Base-by-base conservation (phyloP, 2,329 filamentous ascomycete genomes). In the Stagonosporopsis vannaccii region DNA sequence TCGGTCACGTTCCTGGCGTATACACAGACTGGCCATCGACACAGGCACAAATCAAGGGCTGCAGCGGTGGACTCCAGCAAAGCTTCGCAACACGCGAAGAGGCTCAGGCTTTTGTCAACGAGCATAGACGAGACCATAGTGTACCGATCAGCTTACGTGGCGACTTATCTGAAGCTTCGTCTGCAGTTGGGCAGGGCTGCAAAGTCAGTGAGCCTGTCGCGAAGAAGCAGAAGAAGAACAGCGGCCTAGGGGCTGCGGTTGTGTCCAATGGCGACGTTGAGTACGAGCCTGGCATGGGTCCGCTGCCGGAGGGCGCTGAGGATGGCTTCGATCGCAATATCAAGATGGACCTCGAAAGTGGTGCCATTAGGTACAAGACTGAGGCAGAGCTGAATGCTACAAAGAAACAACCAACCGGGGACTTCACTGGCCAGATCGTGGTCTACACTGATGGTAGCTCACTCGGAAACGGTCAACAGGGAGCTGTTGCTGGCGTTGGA, bases 101-200 rank as follows among this genome's bases (percentile, higher is more conserved):
- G 74, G 94, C 94, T 0, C 86, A 94, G 69, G 85, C 85, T 19
- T 97, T 90, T 72, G 90, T 97, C 11, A 60, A 65, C 36, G 64
- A 63, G 13, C 49, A 58, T 47, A 68, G 51, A 45, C 79, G 77
- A 33, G 62, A 60, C 30, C 49, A 58, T 6, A 68, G 61, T 37
- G 58, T 64, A 15, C 61, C 67, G 23, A 66, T 70, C 39, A 70
- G 65, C 46, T 39, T 70, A 40, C 69, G 69, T 19, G 68, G 66
- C 17, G 67, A 71, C 39, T 37, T 68, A 22, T 69, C 68, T 9
- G 62, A 68, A n/a, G 60, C 65, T 5, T 70, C 72, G 1, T 68
- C 68, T 7, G 46, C 59, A 9, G 60, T 63, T 7, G 53, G 53
- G 23, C 64, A 60, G 33, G 56, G 58, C 33, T 48, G 50, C 25